Percentiles rank a stretch among this genome's conserved stretches.
Conservation (phyloP, 345 rosid genomes). For the Bretschneidera sinensis region DNA sequence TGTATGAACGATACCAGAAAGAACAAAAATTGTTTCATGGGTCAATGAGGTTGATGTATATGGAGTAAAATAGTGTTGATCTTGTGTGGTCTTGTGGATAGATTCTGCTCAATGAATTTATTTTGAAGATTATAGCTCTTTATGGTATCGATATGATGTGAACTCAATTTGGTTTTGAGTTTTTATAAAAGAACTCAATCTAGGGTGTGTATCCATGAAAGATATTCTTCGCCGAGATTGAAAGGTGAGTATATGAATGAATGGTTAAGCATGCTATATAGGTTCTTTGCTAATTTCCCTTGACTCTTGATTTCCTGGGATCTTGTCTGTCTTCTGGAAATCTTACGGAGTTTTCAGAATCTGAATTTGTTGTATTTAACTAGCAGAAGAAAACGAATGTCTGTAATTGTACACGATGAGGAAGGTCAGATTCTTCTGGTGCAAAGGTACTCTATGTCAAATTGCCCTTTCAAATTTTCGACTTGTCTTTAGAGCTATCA, state of each 20-base stretch:
- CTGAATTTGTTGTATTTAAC: slow-evolving; percentile 87
- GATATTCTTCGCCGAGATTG: slow-evolving; percentile 44
- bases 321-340: slow-evolving; percentile 15
- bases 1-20: too few species aligned
- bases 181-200: slow-evolving; percentile 78
- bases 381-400: slow-evolving; percentile 95
- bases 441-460: slow-evolving; percentile 99
- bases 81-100: too few species aligned
- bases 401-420: slow-evolving; percentile 76
- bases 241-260: slow-evolving; percentile 54
- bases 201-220: slow-evolving; percentile 67
- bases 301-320: slow-evolving; percentile 13
- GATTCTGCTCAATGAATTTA: too few species aligned
- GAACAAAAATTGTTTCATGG: too few species aligned
- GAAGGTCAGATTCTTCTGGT: slow-evolving; percentile 73
- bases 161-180: slow-evolving; percentile 97
- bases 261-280: slow-evolving; percentile 6
- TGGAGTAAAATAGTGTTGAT: too few species aligned
- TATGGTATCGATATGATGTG: too few species aligned
- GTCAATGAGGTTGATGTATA: too few species aligned
- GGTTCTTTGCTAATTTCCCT: slow-evolving; percentile 7
- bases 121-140: too few species aligned
- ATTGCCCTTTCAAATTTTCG: too few species aligned
- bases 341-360: slow-evolving; percentile 77
- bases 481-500: too few species aligned